These are phyloP conservation scores for Paradendryphiella salina DNA, from an alignment of 2,329 filamentous ascomycete genomes.

Conservation along the genomic window DNA sequence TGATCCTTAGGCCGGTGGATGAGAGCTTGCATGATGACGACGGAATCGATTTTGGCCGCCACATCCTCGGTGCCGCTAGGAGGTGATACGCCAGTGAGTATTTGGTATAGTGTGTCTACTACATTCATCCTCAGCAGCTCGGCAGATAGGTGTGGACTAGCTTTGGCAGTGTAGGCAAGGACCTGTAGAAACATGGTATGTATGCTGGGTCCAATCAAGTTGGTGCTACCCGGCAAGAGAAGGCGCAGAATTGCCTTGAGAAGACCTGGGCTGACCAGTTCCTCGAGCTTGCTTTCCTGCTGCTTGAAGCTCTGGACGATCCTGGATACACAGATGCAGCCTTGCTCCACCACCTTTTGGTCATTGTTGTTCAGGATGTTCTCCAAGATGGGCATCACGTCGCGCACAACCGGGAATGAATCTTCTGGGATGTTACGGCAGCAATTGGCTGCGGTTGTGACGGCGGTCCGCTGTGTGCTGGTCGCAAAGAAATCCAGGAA, in stretches of 20 bases:
- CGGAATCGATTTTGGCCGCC: slow-evolving; percentile 87
- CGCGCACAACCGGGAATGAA: slow-evolving; percentile 85
- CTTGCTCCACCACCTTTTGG: slow-evolving; percentile 95
- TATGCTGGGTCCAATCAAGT: slow-evolving; percentile 89
- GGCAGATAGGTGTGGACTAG: slow-evolving; percentile 82
- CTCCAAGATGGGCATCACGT: slow-evolving; percentile 94
- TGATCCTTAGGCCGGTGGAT: slow-evolving; percentile 95
- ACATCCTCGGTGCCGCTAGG: slow-evolving; percentile 77
- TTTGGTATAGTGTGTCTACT: slow-evolving; percentile 96
- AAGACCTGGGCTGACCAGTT: slow-evolving; percentile 85
- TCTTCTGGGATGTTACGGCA: slow-evolving; percentile 96
- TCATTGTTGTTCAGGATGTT: slow-evolving; percentile 90
- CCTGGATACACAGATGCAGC: slow-evolving; percentile 89
- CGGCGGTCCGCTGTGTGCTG: slow-evolving; percentile 92
- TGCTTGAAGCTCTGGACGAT: slow-evolving; percentile 98
- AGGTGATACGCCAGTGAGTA: slow-evolving; percentile 91
- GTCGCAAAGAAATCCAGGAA: slow-evolving; percentile 98
- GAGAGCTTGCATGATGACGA: slow-evolving; percentile 97
- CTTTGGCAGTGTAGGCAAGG: slow-evolving; percentile 83
- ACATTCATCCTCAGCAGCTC: slow-evolving; percentile 96
- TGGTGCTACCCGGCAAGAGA: slow-evolving; percentile 89
- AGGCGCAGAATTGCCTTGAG: slow-evolving; percentile 83
- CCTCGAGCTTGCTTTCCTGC: slow-evolving; percentile 83
- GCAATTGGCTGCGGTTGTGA: slow-evolving; percentile 96
- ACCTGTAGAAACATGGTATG: slow-evolving; percentile 96